Evolutionary conservation across 2,329 filamentous ascomycete genomes (phyloP), one percentile per base, ranked within the genome.

Genomic region (Phoma sp.): DNA sequence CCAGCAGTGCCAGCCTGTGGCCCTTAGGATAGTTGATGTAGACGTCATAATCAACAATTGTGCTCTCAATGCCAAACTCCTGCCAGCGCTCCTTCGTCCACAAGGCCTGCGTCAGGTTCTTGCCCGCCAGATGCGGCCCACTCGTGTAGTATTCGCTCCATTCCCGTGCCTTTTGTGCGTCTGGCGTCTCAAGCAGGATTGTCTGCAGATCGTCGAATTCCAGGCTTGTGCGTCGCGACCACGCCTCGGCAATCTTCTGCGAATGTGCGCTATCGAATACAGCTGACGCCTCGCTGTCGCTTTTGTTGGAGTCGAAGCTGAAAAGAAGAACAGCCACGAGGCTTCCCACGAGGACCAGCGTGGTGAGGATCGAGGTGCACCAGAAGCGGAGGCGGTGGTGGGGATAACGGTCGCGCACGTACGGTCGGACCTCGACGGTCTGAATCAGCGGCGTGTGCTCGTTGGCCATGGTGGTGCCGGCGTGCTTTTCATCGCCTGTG

Each of bases 381-480:
- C 89, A 85, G 53, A 86, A 84, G 45, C 88, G 86, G 40, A 87
- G 71, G 25, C 81, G 82, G 60, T 83, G 79, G 62, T 89, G 85
- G 6, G 73, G 70, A 53, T 78, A 78, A 41, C 75, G 72, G 51
- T 73, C 69, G 87, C 62, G 86, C 23, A 56, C 53, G 79, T 64
- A 79, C 78, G 55, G 79, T 77, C 58, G 82, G 72, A 54, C 79
- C 79, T 62, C 81, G 55, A 90, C 83, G 46, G 83, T 86, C 65
- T 86, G 80, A 58, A 91, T 82, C 64, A 91, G 80, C 53, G 89
- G 88, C 45, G 87, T 89, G 52, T 78, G 79, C 77, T 91, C 88
- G 71, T 78, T 72, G 30, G 76, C 67, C 78, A 79, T 80, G 59
- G 52, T 69, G 52, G 52, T 69, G 52, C 41, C 40, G 45, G 45